Conservation (phyloP, 2,329 filamentous ascomycete genomes). For the Cercospora beticola region DNA sequence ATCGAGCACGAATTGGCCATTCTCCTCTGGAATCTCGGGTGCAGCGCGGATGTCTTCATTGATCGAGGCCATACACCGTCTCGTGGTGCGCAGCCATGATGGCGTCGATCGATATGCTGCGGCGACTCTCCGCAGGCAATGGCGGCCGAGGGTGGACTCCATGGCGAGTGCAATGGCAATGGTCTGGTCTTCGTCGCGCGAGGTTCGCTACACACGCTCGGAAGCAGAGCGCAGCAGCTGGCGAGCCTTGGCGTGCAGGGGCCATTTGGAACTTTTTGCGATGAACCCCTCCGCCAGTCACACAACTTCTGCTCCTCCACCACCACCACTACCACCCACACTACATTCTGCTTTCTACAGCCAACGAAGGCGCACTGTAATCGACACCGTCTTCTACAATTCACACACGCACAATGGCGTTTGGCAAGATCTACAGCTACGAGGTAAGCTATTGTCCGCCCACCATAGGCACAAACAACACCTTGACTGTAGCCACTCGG, state of each 20-base stretch:
- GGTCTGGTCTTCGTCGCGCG: background rate
- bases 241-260: background rate
- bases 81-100: slow-evolving; percentile 26
- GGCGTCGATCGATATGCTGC: slow-evolving; percentile 28
- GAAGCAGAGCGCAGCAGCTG: background rate
- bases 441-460: slow-evolving; percentile 58
- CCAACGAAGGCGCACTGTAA: slow-evolving; percentile 37
- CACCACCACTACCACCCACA: slow-evolving; percentile 13
- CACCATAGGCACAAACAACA: slow-evolving; percentile 15
- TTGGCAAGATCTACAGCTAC: slow-evolving; percentile 95
- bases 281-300: slow-evolving; percentile 8
- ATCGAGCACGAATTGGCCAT: slow-evolving; percentile 16
- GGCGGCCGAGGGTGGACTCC: slow-evolving; percentile 34
- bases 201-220: background rate
- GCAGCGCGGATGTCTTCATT: slow-evolving; percentile 33
- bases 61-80: slow-evolving; percentile 33
- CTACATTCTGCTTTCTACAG: slow-evolving; percentile 18
- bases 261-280: slow-evolving; percentile 3
- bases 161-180: slow-evolving; percentile 23
- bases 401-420: slow-evolving; percentile 46
- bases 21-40: slow-evolving; percentile 5
- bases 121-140: slow-evolving; percentile 35
- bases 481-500: background rate
- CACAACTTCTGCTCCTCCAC: slow-evolving; percentile 10
- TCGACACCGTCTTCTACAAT: slow-evolving; percentile 15